Base-by-base conservation (phyloP, 176 grass and related monocot genomes). In the Olyra latifolia region DNA sequence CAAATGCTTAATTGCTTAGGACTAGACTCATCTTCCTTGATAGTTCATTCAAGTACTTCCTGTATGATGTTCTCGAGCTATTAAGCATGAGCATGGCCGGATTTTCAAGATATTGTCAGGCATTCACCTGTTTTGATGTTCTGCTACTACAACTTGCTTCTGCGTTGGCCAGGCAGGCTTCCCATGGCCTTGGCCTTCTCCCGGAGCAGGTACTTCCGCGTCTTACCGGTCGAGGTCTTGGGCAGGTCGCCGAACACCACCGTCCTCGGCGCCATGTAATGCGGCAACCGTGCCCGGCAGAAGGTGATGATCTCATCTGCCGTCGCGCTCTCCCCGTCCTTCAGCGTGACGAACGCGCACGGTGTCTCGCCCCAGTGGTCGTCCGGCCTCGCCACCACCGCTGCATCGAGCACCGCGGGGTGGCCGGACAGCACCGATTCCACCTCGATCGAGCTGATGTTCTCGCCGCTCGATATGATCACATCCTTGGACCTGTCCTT, bases 401-500 rank as follows among this genome's bases (percentile, higher is more conserved):
- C 87, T 11, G 80, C 87, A 76, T 87, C 81, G 2, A 82, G 29
- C 72, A 93, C 88, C 0, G 84, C 88, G 2, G 88, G 84, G 77
- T 93, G 91, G 0, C 64, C 57, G 69, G 82, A 90, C 58, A 93
- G 38, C 71, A 79, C 75, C 6, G 81, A 48, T 50, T 88, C 91
- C 49, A 90, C 87, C 88, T 93, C 91, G 76, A 90, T 88, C 8
- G 88, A 85, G 76, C 88, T 89, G 50, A 93, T 89, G 63, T 84
- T 93, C 84, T 86, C 83, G 41, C 91, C 91, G 42, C 80, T 87
- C 3, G 78, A 83, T 7, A 87, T 89, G 32, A 93, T 89, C 58
- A 77, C 62, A 77, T 93, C 91, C 77, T 84, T 89, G 70, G 87
- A 62, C 59, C 87, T 29, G 42, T 93, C 88, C 82, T 90, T 93